These are phyloP conservation scores for Cladosporium sp. DNA, from an alignment of 2,329 filamentous ascomycete species.

Conservation along the genomic window DNA sequence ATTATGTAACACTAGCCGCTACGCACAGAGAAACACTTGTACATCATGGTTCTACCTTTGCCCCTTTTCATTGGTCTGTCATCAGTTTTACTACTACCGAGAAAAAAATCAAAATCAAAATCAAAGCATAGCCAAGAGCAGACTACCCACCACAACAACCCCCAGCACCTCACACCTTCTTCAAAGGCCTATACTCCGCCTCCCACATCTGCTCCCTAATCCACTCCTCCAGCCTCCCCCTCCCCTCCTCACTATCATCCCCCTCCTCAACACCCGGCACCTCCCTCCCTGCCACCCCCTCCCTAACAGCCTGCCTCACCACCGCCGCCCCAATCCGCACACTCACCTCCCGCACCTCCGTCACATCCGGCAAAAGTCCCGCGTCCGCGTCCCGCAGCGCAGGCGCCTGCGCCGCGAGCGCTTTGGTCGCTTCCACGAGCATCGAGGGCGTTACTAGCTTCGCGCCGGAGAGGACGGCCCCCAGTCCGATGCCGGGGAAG, in stretches of 20 bases:
- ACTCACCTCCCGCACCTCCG: conserved; percentile 69
- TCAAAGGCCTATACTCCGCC: conserved; percentile 62
- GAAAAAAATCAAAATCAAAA: too few relatives aligned
- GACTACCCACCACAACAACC: too few relatives aligned
- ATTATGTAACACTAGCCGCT: conserved; percentile 1
- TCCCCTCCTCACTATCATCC: conserved; percentile 42
- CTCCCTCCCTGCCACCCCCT: conserved; percentile 62
- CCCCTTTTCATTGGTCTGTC: not conserved
- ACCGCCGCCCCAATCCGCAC: conserved; percentile 73
- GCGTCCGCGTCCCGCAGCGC: conserved; percentile 61
- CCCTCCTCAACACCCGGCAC: conserved; percentile 57
- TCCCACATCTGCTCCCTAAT: conserved; percentile 78
- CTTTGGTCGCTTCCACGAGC: conserved; percentile 74
- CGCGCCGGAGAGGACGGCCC: conserved; percentile 66
- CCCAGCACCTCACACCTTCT: conserved; percentile 41
- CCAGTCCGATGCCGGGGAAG: conserved; percentile 83
- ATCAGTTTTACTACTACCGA: not conserved
- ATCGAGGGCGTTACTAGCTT: conserved; percentile 68
- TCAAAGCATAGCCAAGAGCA: too few relatives aligned
- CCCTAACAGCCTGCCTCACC: conserved; percentile 65
- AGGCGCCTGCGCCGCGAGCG: conserved; percentile 67
- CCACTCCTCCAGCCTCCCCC: conserved; percentile 59
- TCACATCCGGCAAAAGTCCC: conserved; percentile 72
- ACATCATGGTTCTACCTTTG: conserved; percentile 4
- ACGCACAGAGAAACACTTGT: conserved; percentile 5